These are phyloP conservation scores for Sutorius eximius DNA, from an alignment of 1,284 basidiomycete genomes.

Conservation along the genomic window DNA sequence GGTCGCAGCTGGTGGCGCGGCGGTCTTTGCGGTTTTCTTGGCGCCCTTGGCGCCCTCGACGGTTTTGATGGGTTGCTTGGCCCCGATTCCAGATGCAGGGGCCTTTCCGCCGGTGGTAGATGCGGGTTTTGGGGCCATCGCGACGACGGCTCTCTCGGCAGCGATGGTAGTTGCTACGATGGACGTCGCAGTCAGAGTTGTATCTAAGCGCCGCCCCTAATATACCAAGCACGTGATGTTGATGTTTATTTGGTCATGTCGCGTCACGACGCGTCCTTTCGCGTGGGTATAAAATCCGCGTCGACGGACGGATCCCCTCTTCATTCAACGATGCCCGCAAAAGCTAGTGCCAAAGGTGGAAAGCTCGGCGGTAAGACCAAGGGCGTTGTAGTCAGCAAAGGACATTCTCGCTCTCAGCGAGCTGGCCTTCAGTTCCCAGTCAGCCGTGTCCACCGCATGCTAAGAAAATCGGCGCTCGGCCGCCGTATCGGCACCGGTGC, in stretches of 20 bases:
- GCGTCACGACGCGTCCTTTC: constrained; percentile 43
- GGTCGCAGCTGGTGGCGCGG: constrained; percentile 54
- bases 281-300: constrained; percentile 39
- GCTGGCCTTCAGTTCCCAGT: constrained; percentile 84
- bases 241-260: constrained; percentile 39
- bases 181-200: constrained; percentile 21
- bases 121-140: constrained; percentile 78
- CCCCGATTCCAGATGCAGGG: constrained; percentile 71
- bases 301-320: neutral
- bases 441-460: constrained; percentile 75
- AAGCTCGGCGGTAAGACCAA: constrained; percentile 56
- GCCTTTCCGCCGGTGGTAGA: constrained; percentile 78
- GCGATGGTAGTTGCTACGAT: constrained; percentile 19
- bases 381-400: constrained; percentile 45
- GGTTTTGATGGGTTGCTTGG: constrained; percentile 77
- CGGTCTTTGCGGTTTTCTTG: constrained; percentile 81
- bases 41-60: constrained; percentile 73
- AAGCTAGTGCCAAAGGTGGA: constrained; percentile 43
- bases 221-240: constrained; percentile 44
- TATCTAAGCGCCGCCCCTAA: constrained; percentile 30
- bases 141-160: neutral
- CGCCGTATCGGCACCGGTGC: constrained; percentile 63
- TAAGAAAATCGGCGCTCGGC: constrained; percentile 70
- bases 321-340: constrained; percentile 31
- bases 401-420: constrained; percentile 77